These are phyloP conservation scores for Salisapilia sapeloensis DNA, from an alignment of 352 stramenopile genomes.

Conservation along the genomic window DNA sequence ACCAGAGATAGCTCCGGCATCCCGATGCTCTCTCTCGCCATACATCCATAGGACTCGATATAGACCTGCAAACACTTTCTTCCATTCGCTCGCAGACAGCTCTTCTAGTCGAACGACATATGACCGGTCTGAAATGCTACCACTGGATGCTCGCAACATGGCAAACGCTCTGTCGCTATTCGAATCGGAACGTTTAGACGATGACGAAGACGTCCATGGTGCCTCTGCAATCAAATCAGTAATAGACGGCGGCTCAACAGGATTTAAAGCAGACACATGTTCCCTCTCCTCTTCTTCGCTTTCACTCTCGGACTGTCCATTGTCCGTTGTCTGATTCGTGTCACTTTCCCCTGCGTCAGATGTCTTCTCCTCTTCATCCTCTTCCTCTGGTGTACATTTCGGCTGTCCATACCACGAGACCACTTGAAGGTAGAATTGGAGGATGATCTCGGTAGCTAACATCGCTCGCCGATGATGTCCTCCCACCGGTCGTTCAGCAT, in stretches of 20 bases:
- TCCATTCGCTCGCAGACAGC: constrained; percentile 43
- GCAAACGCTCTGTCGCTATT: constrained; percentile 3
- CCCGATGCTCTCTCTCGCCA: background rate
- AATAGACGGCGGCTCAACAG: constrained; percentile 2
- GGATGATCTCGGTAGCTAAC: constrained; percentile 56
- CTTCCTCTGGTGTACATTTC: constrained; percentile 5
- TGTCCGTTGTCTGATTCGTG: too few species aligned
- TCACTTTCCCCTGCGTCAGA: too few species aligned
- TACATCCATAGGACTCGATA: constrained; percentile 30
- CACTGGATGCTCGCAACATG: constrained; percentile 4
- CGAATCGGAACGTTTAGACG: background rate
- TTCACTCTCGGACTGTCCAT: too few species aligned
- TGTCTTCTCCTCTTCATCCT: too few species aligned
- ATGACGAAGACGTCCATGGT: constrained; percentile 5
- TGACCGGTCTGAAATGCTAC: constrained; percentile 20
- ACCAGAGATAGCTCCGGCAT: too few species aligned
- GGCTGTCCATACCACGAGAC: constrained; percentile 51
- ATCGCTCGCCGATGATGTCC: constrained; percentile 33
- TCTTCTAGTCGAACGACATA: constrained; percentile 52
- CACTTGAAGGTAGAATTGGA: constrained; percentile 54
- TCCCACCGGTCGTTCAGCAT: constrained; percentile 21
- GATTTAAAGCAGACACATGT: constrained; percentile 4
- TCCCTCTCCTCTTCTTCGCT: too few species aligned
- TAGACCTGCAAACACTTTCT: constrained; percentile 42
- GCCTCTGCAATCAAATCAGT: background rate